phyloP scores from a whole-genome alignment of 176 grass and related monocot genomes.

The Leersia perrieri region DNA sequence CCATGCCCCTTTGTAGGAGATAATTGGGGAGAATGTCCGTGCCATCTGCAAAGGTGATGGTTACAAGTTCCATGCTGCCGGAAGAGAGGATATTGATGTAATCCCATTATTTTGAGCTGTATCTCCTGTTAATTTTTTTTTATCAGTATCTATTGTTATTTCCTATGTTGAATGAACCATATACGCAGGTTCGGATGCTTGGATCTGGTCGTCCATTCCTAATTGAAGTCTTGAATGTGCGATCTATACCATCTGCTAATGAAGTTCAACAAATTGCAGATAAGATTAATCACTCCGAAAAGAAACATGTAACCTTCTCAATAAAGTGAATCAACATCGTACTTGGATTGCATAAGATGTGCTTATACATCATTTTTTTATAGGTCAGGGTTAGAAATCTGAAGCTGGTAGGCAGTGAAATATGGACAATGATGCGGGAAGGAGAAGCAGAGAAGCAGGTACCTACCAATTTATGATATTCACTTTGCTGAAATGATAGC shows the following conservation, averaged over 20 bases:
- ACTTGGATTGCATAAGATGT: slow-evolving; percentile 18
- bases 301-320: slow-evolving; percentile 77
- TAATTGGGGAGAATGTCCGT: slow-evolving; percentile 70
- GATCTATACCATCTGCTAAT: slow-evolving; percentile 56
- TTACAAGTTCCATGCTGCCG: slow-evolving; percentile 93
- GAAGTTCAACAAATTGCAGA: slow-evolving; percentile 78
- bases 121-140: slow-evolving; percentile 2
- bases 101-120: slow-evolving; percentile 23
- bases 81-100: slow-evolving; percentile 99
- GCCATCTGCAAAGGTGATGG: slow-evolving; percentile 66
- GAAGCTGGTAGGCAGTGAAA: slow-evolving; percentile 68
- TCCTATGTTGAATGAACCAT: slow-evolving; percentile 28
- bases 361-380: slow-evolving; percentile 3
- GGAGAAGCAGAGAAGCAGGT: slow-evolving; percentile 96
- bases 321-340: not conserved
- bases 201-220: slow-evolving; percentile 97
- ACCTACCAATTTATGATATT: not conserved
- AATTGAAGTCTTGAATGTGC: slow-evolving; percentile 72
- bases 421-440: slow-evolving; percentile 96
- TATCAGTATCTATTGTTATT: not conserved
- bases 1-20: slow-evolving; percentile 49
- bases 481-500: not conserved
- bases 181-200: slow-evolving; percentile 85
- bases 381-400: slow-evolving; percentile 86
- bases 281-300: slow-evolving; percentile 69